These are phyloP conservation scores for Rhizoclosmatium sp. DNA, from an alignment of 192 early-diverging fungal genomes.

Conservation along the genomic window DNA sequence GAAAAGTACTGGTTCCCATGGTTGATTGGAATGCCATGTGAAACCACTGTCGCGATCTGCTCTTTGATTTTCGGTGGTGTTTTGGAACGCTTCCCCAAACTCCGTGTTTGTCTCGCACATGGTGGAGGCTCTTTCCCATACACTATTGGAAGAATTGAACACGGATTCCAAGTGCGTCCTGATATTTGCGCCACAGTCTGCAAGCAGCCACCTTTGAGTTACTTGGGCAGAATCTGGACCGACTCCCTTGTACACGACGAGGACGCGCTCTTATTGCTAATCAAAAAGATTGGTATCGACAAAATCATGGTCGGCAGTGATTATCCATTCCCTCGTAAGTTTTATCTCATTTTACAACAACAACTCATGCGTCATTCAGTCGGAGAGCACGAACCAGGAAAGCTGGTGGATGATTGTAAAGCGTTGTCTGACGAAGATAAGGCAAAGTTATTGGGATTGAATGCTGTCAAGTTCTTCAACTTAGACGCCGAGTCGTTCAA, in stretches of 20 bases:
- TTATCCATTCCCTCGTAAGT: slow-evolving; percentile 48
- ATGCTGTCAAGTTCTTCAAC: slow-evolving; percentile 64
- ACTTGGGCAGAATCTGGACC: slow-evolving; percentile 65
- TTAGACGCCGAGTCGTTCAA: slow-evolving; percentile 23
- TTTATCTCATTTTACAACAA: slow-evolving; percentile 1
- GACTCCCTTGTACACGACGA: slow-evolving; percentile 74
- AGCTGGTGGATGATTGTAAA: slow-evolving; percentile 63
- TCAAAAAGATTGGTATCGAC: slow-evolving; percentile 71
- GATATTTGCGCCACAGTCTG: slow-evolving; percentile 66
- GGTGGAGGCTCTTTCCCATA: slow-evolving; percentile 73
- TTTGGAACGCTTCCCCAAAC: slow-evolving; percentile 65
- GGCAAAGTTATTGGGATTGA: slow-evolving; percentile 62
- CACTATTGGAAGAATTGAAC: slow-evolving; percentile 72
- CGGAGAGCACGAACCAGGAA: slow-evolving; percentile 69
- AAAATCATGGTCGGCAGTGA: slow-evolving; percentile 67
- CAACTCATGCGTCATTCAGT: slow-evolving; percentile 38
- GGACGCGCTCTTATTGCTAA: slow-evolving; percentile 66
- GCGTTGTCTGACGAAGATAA: slow-evolving; percentile 68
- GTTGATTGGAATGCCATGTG: slow-evolving; percentile 70
- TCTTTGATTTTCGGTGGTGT: slow-evolving; percentile 74
- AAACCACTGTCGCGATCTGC: slow-evolving; percentile 72
- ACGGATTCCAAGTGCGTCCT: slow-evolving; percentile 71
- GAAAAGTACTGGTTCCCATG: slow-evolving; percentile 77
- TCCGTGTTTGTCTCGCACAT: slow-evolving; percentile 71
- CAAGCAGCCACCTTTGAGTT: slow-evolving; percentile 61